Base-by-base conservation (phyloP, 2,329 filamentous ascomycete species). In the Didymella pinodella region DNA sequence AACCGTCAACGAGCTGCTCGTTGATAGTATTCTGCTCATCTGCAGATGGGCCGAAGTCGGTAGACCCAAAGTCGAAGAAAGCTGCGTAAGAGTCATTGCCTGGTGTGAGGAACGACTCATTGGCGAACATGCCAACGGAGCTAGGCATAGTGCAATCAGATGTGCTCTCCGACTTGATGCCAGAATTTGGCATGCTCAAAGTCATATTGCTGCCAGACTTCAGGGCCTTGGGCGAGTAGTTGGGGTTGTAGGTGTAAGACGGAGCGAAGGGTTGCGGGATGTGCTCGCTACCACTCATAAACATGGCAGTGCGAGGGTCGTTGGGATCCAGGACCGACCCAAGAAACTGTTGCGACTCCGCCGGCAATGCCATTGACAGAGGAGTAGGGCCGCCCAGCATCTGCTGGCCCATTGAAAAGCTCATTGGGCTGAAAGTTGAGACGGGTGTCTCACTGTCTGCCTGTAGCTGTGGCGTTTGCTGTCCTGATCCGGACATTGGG, bases 271-370 rank as follows among this genome's bases (percentile, higher is more conserved):
- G 73, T 59, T 79, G 78, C n/a, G 75, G 70, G 16, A 79, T 61
- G 41, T 73, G 72, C 18, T 79, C 77, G 48, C 76, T 79, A 11
- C 79, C 79, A 26, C 73, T 73, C 80, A 83, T 84, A 57, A 84
- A 75, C 62, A 80, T 75, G 38, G 78, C 68, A 20, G 79, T 80
- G 54, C 77, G 72, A 3, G 80, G 77, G 59, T 84, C 80, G 29
- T 76, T 79, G 2, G 75, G 73, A 59, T 83, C 80, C 5, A 84
- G 72, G 0, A 75, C 72, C 2, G 77, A 75, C 16, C 81, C 83
- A 6, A 86, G 74, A 18, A 86, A 74, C 66, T 84, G 82, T 68
- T 86, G 84, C 1, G 83, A 78, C 63, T 86, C 82, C 4, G 80
- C 71, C 22, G 85, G 83, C 22, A 86, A 72, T 3, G 80, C 76